Evolutionary conservation across 768 basidiomycete species (phyloP).

Genomic region (Suillus paluster): DNA sequence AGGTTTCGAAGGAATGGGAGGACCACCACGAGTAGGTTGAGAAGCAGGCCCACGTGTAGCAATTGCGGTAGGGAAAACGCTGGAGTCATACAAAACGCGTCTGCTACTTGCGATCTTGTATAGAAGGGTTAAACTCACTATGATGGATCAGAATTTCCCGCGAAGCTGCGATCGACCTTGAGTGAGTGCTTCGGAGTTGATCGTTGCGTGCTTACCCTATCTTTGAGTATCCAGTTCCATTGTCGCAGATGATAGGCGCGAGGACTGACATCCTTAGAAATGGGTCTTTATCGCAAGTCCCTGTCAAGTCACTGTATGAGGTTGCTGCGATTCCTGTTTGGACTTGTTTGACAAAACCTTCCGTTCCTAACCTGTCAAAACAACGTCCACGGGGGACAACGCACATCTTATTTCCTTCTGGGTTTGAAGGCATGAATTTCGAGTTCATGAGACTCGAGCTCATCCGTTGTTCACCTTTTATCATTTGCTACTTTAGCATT

Average conservation of each 20-base stretch:
- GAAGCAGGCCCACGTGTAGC: slow-evolving; percentile 80
- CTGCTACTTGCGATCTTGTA: slow-evolving; percentile 6
- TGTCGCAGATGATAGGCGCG: slow-evolving; percentile 96
- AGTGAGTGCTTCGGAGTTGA: not conserved
- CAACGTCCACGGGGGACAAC: slow-evolving; percentile 3
- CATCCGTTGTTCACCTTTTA: too few relatives aligned
- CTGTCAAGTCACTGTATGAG: slow-evolving; percentile 3
- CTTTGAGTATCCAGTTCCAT: slow-evolving; percentile 97
- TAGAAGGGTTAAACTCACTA: slow-evolving; percentile 63
- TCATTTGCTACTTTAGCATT: too few relatives aligned
- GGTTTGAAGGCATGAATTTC: too few relatives aligned
- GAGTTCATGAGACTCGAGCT: too few relatives aligned
- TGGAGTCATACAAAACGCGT: slow-evolving; percentile 27
- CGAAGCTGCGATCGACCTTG: slow-evolving; percentile 63
- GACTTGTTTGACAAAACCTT: slow-evolving; percentile 27
- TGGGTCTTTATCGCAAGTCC: slow-evolving; percentile 14
- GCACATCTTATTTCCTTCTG: too few relatives aligned
- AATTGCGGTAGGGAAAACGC: slow-evolving; percentile 98
- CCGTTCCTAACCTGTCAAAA: slow-evolving; percentile 29
- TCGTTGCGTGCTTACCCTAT: slow-evolving; percentile 69
- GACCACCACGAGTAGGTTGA: slow-evolving; percentile 64
- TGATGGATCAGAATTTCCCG: slow-evolving; percentile 98
- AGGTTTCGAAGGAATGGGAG: slow-evolving; percentile 82
- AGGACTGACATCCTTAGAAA: slow-evolving; percentile 70
- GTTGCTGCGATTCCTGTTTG: slow-evolving; percentile 27